phyloP scores from a whole-genome alignment of 1,284 basidiomycete genomes.

The Tilletia indica region DNA sequence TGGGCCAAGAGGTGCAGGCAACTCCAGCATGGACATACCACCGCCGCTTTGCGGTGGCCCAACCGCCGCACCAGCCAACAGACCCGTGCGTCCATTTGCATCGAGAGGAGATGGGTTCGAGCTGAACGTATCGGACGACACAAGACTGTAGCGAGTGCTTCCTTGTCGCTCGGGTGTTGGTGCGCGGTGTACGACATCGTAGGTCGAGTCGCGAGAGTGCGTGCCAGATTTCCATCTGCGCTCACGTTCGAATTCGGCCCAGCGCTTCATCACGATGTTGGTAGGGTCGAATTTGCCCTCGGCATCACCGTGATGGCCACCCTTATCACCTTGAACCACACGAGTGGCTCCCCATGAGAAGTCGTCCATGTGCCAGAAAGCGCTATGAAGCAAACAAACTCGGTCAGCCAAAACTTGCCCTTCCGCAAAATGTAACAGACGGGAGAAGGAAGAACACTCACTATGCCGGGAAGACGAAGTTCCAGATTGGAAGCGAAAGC shows the following conservation, averaged over 20 bases:
- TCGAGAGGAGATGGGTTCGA: conserved; percentile 36
- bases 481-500: conserved; percentile 59
- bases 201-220: conserved; percentile 74
- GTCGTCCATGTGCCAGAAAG: conserved; percentile 59
- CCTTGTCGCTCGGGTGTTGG: conserved; percentile 47
- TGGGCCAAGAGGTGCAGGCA: conserved; percentile 52
- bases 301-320: conserved; percentile 47
- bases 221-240: conserved; percentile 85
- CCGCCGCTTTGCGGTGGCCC: background rate
- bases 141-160: conserved; percentile 43
- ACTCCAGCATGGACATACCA: conserved; percentile 50
- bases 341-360: conserved; percentile 58
- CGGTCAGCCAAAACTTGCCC: background rate
- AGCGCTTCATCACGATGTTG: conserved; percentile 97
- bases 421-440: background rate
- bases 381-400: conserved; percentile 19
- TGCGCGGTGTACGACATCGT: conserved; percentile 59
- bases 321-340: conserved; percentile 53
- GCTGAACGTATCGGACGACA: conserved; percentile 44
- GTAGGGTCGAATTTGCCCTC: conserved; percentile 90
- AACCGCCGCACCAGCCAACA: conserved; percentile 4
- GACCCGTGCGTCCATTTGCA: background rate
- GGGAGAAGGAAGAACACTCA: background rate
- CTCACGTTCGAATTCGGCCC: conserved; percentile 97
- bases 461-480: conserved; percentile 56